Base-by-base conservation (phyloP, 2,329 filamentous ascomycete species). In the Colletotrichum limetticola region DNA sequence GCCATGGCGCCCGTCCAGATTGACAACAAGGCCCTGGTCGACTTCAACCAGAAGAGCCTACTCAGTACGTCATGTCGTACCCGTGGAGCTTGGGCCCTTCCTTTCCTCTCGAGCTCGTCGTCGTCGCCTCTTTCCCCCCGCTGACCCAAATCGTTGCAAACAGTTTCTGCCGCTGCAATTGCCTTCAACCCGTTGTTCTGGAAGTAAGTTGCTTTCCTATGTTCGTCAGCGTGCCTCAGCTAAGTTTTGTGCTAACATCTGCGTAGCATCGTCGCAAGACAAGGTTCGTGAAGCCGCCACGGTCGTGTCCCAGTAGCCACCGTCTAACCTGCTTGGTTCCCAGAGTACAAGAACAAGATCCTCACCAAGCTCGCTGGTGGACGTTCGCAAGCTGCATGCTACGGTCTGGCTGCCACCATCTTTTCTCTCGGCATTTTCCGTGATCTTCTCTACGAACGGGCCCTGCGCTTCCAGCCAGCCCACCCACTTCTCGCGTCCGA, bases 161-260 rank as follows among this genome's bases (percentile, higher is more conserved):
- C 76, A 98, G 95, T 97, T 77, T 94, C 95, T 77, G 94, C 92
- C 60, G 88, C 87, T 68, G 90, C 94, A 66, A 97, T 99, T 84
- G 89, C 92, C 61, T 98, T 99, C 85, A 99, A 99, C 84, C 97
- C 97, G 26, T 92, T 97, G n/a, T 98, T 98, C 84, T 99, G 97
- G 97, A 99, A 99, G 95, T 98, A 89, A 87, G 94, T 89, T 57
- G 67, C 55, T 64, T 56, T 59, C 46, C 52, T 26, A 52, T 26
- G 9, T 8, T 22, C 5, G 26, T 24, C 26, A 16, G 53, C 4
- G 26, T 24, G 8, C 19, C 28, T 53, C n/a, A 11, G 69, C 72
- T 67, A 76, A 74, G 66, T 56, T 70, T 32, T 67, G 59, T 68
- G 75, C 84, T 86, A 79, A 87, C 80, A 68, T 14, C 22, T 58